These are phyloP conservation scores for Amaranthus cruentus DNA, from an alignment of 148 eudicot species.

Conservation along the genomic window DNA sequence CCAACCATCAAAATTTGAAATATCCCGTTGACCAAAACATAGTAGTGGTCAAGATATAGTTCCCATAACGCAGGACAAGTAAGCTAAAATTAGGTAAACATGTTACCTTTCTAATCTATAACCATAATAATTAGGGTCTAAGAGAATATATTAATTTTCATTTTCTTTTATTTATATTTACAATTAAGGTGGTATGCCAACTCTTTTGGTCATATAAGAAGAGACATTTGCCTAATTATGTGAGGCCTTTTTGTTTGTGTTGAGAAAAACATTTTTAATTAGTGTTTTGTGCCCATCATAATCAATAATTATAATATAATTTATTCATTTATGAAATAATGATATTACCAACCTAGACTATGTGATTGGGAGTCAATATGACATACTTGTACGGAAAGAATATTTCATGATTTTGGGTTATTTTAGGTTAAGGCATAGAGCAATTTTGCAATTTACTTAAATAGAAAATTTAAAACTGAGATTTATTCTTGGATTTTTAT, in stretches of 20 bases:
- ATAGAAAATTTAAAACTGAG: too few relatives aligned
- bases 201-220: conserved; percentile 15
- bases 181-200: neutral
- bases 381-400: conserved; percentile 17
- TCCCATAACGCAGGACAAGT: conserved; percentile 20
- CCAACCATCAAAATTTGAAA: too few relatives aligned
- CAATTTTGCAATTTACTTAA: neutral
- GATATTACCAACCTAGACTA: conserved; percentile 16
- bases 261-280: conserved; percentile 34
- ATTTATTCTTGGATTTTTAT: neutral
- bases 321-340: neutral
- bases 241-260: conserved; percentile 32
- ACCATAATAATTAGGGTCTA: neutral
- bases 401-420: neutral
- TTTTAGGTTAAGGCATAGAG: neutral
- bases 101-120: conserved; percentile 1
- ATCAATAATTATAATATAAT: neutral
- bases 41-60: conserved; percentile 8
- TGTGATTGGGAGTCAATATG: conserved; percentile 24
- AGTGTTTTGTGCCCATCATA: conserved; percentile 33
- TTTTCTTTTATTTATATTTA: too few relatives aligned
- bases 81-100: conserved; percentile 20
- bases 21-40: conserved; percentile 12
- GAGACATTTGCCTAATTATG: conserved; percentile 44
- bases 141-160: too few relatives aligned